Base-by-base conservation (phyloP, 129 eudicot genomes). In the Calendula officinalis region DNA sequence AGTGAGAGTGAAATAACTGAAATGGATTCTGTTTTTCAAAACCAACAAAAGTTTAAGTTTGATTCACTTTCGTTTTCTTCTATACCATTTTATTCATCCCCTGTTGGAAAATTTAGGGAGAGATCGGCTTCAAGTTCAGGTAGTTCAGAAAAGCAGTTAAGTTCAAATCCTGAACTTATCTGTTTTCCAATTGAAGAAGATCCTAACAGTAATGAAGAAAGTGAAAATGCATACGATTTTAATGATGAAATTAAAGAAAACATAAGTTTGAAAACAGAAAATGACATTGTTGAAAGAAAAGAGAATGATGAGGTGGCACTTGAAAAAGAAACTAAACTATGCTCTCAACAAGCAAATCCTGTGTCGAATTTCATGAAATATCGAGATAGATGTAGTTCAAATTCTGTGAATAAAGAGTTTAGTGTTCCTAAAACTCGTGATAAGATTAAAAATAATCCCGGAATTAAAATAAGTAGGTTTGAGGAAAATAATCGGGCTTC, bases 101-200 rank as follows among this genome's bases (percentile, higher is more conserved):
- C 96, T 13, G 66, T 80, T 44, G 88, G 90, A 57, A 94, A 82
- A 70, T 69, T 71, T 5, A 77, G 91, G 83, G 89, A 83, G 55
- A 70, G 92, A 61, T 67, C 75, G 7, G 68, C 95, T 57, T 80
- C 86, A 60, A 78, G 80, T 54, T 70, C 84, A 44, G 57, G 87
- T 69, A 82, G 87, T 84, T 88, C 96, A 64, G 88, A 61, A 71
- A 85, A 79, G 71, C 65, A 60, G 47, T 65, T 63, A 32, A 83
- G 89, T 76, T 79, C 86, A 63, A 89, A 88, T 78, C 95, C 97
- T 46, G 97, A 88, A 69, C 89, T 81, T 46, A 84, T 77, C 22
- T 88, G 97, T 82, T 94, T 85, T 64, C 91, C 88, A 4, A 94
- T 92, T 57, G 87, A 85, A 70, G 99, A 94, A 83, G 97, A 89